A percentile compares a stretch with the other conserved stretches of the same genome.
Conservation (phyloP, 768 basidiomycete species). For the Serendipita sp. region DNA sequence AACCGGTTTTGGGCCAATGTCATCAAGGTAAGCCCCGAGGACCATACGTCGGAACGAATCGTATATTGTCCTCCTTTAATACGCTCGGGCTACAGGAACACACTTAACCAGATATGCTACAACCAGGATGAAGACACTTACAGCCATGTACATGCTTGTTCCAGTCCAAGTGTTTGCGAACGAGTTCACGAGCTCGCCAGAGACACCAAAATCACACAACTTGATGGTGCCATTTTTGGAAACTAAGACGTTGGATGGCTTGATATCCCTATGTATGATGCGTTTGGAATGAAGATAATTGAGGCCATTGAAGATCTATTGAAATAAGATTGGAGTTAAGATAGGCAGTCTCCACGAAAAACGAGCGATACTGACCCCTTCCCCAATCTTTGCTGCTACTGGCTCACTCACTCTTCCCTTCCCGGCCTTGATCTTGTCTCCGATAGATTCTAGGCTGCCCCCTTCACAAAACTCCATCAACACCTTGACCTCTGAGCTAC, state of each 20-base stretch:
- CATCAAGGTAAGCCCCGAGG: constrained; percentile 82
- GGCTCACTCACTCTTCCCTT: constrained; percentile 70
- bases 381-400: constrained; percentile 33
- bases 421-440: constrained; percentile 64
- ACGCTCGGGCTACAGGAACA: constrained; percentile 60
- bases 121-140: constrained; percentile 28
- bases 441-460: constrained; percentile 77
- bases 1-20: constrained; percentile 90
- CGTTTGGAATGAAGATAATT: constrained; percentile 79
- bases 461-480: constrained; percentile 86
- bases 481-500: constrained; percentile 84
- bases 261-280: constrained; percentile 94
- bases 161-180: constrained; percentile 94
- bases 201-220: constrained; percentile 92
- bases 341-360: neutral
- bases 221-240: constrained; percentile 82
- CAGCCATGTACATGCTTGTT: constrained; percentile 97
- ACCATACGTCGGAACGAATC: constrained; percentile 96
- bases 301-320: constrained; percentile 76
- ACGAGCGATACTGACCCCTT: constrained; percentile 5
- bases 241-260: constrained; percentile 83
- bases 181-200: constrained; percentile 83
- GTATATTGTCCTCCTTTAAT: constrained; percentile 85
- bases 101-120: neutral
- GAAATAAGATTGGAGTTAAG: neutral